A percentile compares a stretch with the other conserved stretches of the same genome.
Conservation (phyloP, 768 basidiomycete genomes). For the Auriculariales sp. region DNA sequence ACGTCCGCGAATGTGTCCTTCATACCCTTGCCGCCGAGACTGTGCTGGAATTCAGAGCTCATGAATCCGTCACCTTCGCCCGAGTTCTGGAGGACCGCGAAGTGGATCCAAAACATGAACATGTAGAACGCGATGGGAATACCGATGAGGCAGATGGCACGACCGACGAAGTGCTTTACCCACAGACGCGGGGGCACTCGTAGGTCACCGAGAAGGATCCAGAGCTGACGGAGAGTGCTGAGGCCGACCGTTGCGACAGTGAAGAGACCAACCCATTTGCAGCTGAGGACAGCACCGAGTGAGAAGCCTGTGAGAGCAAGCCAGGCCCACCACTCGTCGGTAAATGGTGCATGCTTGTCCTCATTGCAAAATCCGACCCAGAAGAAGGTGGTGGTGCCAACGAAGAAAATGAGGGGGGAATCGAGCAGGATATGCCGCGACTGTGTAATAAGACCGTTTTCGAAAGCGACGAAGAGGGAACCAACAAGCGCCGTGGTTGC, state of each 20-base stretch:
- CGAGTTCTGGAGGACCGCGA: conserved; percentile 71
- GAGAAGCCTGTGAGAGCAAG: conserved; percentile 74
- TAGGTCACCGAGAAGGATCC: conserved; percentile 79
- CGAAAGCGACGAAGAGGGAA: conserved; percentile 84
- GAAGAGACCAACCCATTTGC: conserved; percentile 98
- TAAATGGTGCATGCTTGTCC: conserved; percentile 73
- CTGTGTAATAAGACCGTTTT: conserved; percentile 92
- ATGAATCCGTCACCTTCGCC: conserved; percentile 99
- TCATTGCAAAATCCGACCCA: conserved; percentile 90
- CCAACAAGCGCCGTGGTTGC: conserved; percentile 86
- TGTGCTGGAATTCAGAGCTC: conserved; percentile 98
- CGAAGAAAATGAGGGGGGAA: conserved; percentile 97
- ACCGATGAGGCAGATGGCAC: conserved; percentile 79
- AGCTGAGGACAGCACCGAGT: conserved; percentile 83
- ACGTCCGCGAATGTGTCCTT: conserved; percentile 79
- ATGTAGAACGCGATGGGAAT: conserved; percentile 86
- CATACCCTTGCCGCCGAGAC: conserved; percentile 80
- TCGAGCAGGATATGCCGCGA: conserved; percentile 95
- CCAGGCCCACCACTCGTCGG: conserved; percentile 85
- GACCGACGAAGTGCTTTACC: conserved; percentile 72
- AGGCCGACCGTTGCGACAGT: conserved; percentile 90
- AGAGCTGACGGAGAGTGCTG: conserved; percentile 73
- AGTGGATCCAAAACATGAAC: conserved; percentile 93
- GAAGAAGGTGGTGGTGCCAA: conserved; percentile 71
- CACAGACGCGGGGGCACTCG: conserved; percentile 63